phyloP scores from a whole-genome alignment of 805 yeast species.

The Diddensiella caesifluorescens region DNA sequence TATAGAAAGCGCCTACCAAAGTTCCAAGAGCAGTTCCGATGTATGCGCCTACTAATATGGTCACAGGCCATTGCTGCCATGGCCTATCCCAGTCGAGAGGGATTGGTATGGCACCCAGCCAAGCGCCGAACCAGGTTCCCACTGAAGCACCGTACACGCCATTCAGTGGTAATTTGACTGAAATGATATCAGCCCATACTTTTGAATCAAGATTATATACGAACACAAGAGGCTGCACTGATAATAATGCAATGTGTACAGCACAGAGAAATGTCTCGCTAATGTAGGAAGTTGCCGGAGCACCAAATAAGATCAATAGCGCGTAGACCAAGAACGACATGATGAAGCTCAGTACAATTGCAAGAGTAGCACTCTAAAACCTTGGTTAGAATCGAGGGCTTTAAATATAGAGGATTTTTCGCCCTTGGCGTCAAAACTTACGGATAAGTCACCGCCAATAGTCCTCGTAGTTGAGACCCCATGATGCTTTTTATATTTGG shows the following conservation, averaged over 20 bases:
- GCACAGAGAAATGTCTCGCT: slow-evolving; percentile 57
- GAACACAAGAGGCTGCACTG: slow-evolving; percentile 60
- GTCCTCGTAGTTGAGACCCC: slow-evolving; percentile 1
- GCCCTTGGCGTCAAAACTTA: no score
- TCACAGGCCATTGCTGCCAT: slow-evolving; percentile 96
- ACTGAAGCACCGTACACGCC: slow-evolving; percentile 37
- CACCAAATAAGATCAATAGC: slow-evolving; percentile 64
- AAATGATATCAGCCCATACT: slow-evolving; percentile 36
- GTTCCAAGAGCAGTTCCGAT: slow-evolving; percentile 66
- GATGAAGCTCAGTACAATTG: slow-evolving; percentile 28
- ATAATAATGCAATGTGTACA: slow-evolving; percentile 53
- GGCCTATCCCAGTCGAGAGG: slow-evolving; percentile 97
- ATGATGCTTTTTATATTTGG: slow-evolving; percentile 6
- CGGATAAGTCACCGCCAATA: slow-evolving; percentile 7
- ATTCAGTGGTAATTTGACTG: slow-evolving; percentile 27
- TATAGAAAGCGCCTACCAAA: slow-evolving; percentile 29
- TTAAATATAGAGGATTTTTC: no score
- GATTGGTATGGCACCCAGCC: slow-evolving; percentile 91
- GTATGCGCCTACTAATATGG: slow-evolving; percentile 74
- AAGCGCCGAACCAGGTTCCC: slow-evolving; percentile 59
- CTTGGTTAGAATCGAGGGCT: neutral
- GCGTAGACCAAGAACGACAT: slow-evolving; percentile 27
- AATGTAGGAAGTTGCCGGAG: slow-evolving; percentile 57
- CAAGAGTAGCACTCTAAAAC: slow-evolving; percentile 24
- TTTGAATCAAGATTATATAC: slow-evolving; percentile 47